These are phyloP conservation scores for Cruciata laevipes DNA, from an alignment of 257 asterid genomes.

Conservation along the genomic window DNA sequence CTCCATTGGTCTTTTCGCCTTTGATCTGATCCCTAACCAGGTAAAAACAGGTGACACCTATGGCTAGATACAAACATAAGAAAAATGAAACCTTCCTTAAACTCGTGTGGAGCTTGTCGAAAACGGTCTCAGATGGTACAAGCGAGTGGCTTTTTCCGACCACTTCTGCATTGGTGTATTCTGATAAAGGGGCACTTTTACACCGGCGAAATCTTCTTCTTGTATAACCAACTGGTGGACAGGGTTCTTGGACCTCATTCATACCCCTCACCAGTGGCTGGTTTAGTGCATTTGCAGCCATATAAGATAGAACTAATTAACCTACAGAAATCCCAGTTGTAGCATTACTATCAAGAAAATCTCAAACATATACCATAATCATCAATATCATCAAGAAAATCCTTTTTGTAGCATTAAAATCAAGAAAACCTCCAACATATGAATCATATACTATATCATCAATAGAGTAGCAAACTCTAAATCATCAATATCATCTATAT, in stretches of 20 bases:
- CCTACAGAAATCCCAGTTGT: not conserved
- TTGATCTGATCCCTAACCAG: conserved; percentile 43
- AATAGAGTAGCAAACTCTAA: too few species aligned
- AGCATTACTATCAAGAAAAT: not conserved
- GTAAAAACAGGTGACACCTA: conserved; percentile 65
- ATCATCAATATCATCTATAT: not conserved
- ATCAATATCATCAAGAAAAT: not conserved
- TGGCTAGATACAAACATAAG: conserved; percentile 46
- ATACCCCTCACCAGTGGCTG: conserved; percentile 16
- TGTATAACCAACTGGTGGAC: conserved; percentile 21
- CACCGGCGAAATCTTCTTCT: conserved; percentile 59
- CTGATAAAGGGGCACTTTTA: conserved; percentile 64
- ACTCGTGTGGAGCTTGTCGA: conserved; percentile 46
- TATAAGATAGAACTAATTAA: not conserved
- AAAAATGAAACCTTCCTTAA: conserved; percentile 34
- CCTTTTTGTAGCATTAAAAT: too few species aligned
- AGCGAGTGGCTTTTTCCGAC: conserved; percentile 18
- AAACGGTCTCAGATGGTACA: conserved; percentile 28
- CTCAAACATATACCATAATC: not conserved
- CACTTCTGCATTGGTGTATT: conserved; percentile 40
- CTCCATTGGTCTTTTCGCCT: conserved; percentile 51
- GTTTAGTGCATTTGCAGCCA: conserved; percentile 13
- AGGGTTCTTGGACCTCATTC: conserved; percentile 9
- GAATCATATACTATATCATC: not conserved
- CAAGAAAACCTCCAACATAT: not conserved